Evolutionary conservation across 208 protist genomes (phyloP), one percentile per base, ranked within the genome.

Genomic region (Trypanosoma theileri): DNA sequence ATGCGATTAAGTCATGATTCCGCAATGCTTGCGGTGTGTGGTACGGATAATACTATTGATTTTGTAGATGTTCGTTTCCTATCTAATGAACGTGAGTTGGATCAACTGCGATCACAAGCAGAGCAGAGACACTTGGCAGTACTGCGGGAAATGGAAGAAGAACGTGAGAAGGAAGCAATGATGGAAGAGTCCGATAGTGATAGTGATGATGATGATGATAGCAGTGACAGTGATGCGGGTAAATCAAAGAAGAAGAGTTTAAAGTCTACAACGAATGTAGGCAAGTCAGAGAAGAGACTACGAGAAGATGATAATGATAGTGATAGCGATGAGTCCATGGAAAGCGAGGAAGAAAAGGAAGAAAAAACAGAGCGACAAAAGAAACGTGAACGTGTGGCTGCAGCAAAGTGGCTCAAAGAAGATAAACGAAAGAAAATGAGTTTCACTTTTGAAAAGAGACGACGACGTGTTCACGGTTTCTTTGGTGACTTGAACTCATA

Each of bases 41-140:
- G 91, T 3, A 58, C 66, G 0, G 91, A 96, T 64, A 85, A 85
- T 69, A 86, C 94, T 41, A 88, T 96, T 53, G 86, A 96, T 63
- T 96, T 96, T 82, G 88, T 96, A 3, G 88, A 96, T 65, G 85
- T 96, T n/a, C 65, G 77, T 40, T 96, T 96, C 63, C 66, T 96
- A 24, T 91, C 76, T 42, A 81, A 94, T 71, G 88, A 91, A 59
- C 75, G 80, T 44, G 69, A 82, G 62, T 73, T 96, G 22, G 86
- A 96, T 68, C 64, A 75, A 51, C 72, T 96, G 41, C 88, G 91
- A 16, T 77, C 80, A 21, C 82, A 82, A 48, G 79, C 82, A 3
- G 91, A 96, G 84, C 81, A 82, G 73, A 77, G 84, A 7, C 91
- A 96, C 75, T 73, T 96, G 66, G 56, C 76, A 24, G 84, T 82